Percentiles rank a stretch among this genome's conserved stretches.
Conservation (phyloP, 768 basidiomycete genomes). For the Russula griseocarnosa region DNA sequence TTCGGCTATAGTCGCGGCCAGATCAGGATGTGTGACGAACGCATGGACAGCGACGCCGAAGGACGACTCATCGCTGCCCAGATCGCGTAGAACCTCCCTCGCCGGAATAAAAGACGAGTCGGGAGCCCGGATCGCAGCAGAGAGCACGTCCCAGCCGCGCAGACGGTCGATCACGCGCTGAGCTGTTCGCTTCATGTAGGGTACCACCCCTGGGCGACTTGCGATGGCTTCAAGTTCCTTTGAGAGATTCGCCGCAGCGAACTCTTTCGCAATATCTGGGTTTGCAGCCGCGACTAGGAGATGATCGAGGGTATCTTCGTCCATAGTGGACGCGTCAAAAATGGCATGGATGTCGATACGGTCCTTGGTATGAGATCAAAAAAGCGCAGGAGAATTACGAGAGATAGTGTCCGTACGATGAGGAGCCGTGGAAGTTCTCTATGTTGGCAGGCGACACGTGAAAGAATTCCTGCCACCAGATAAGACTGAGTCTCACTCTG, state of each 20-base stretch:
- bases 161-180: slow-evolving; percentile 49
- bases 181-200: slow-evolving; percentile 44
- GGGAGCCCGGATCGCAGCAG: slow-evolving; percentile 55
- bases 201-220: slow-evolving; percentile 38
- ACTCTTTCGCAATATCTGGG: slow-evolving; percentile 54
- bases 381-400: neutral
- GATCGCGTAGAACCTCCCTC: slow-evolving; percentile 53
- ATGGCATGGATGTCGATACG: slow-evolving; percentile 51
- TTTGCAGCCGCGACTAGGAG: slow-evolving; percentile 66
- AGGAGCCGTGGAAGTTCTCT: slow-evolving; percentile 43
- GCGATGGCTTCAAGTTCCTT: slow-evolving; percentile 41
- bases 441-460: slow-evolving; percentile 62
- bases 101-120: slow-evolving; percentile 49
- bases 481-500: slow-evolving; percentile 57
- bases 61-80: slow-evolving; percentile 60
- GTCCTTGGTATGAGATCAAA: slow-evolving; percentile 40
- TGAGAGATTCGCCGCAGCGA: slow-evolving; percentile 45
- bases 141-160: slow-evolving; percentile 55
- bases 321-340: slow-evolving; percentile 52
- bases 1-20: slow-evolving; percentile 38
- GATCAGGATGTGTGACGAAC: slow-evolving; percentile 55
- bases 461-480: slow-evolving; percentile 57
- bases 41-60: slow-evolving; percentile 71
- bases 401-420: slow-evolving; percentile 43
- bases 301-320: slow-evolving; percentile 50